These are phyloP conservation scores for Aspergillus flavus DNA, from an alignment of 2,329 filamentous ascomycete genomes.

Conservation along the genomic window DNA sequence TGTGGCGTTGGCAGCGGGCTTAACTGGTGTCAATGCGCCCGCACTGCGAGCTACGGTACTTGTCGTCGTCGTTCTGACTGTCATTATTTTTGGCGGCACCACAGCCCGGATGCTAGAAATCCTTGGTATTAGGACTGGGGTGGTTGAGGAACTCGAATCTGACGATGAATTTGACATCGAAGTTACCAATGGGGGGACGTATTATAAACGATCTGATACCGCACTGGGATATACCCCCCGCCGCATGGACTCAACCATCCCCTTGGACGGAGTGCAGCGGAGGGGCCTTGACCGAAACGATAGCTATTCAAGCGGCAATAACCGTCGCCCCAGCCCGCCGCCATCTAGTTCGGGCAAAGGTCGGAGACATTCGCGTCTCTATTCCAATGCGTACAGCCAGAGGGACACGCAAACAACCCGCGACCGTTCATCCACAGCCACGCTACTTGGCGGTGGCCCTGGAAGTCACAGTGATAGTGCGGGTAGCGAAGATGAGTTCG, in stretches of 20 bases:
- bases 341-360: conserved; percentile 34
- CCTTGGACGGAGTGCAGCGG: conserved; percentile 52
- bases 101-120: conserved; percentile 98
- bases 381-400: conserved; percentile 51
- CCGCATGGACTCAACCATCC: conserved; percentile 60
- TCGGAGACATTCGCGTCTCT: conserved; percentile 52
- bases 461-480: conserved; percentile 48
- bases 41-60: conserved; percentile 92
- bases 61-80: conserved; percentile 93
- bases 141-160: conserved; percentile 94
- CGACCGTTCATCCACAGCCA: conserved; percentile 50
- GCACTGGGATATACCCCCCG: conserved; percentile 78
- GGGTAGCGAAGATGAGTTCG: conserved; percentile 55
- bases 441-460: conserved; percentile 49
- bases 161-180: conserved; percentile 99
- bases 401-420: conserved; percentile 48
- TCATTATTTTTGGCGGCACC: conserved; percentile 98
- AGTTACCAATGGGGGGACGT: conserved; percentile 69
- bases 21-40: conserved; percentile 78
- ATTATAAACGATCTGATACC: conserved; percentile 76
- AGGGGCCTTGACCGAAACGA: conserved; percentile 34
- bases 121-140: conserved; percentile 90
- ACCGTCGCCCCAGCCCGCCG: conserved; percentile 54
- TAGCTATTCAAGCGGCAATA: conserved; percentile 63
- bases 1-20: conserved; percentile 86